Conservation (phyloP, 768 basidiomycete genomes). For the Pulveroboletus sp. region DNA sequence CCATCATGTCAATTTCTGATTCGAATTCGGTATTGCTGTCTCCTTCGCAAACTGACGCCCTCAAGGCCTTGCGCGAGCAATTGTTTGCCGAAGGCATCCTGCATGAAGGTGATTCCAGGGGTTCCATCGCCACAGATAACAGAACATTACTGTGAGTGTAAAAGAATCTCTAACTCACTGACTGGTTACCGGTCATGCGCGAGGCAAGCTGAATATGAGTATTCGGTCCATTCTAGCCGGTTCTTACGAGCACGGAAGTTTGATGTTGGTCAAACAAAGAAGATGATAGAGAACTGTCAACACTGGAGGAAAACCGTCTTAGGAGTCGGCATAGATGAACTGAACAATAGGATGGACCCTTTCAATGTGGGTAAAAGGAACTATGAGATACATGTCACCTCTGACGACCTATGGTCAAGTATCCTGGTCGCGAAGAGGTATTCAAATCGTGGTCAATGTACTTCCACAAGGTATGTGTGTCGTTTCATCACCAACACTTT, state of each 20-base stretch:
- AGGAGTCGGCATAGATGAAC: slow-evolving; percentile 59
- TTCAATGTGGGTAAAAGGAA: slow-evolving; percentile 51
- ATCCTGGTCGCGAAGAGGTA: slow-evolving; percentile 61
- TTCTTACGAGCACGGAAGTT: slow-evolving; percentile 73
- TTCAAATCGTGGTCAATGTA: slow-evolving; percentile 77
- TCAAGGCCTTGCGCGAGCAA: slow-evolving; percentile 49
- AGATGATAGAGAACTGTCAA: slow-evolving; percentile 63
- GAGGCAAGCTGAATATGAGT: neutral
- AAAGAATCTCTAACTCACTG: neutral
- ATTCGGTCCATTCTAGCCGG: slow-evolving; percentile 40
- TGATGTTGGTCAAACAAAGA: slow-evolving; percentile 51
- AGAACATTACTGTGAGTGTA: slow-evolving; percentile 52
- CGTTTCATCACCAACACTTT: neutral
- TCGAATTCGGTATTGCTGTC: slow-evolving; percentile 11
- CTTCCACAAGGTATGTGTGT: slow-evolving; percentile 59
- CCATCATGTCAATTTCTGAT: slow-evolving; percentile 12
- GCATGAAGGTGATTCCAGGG: slow-evolving; percentile 54
- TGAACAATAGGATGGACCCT: slow-evolving; percentile 59
- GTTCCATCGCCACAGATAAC: slow-evolving; percentile 57
- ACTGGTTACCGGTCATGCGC: neutral
- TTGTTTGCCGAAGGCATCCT: slow-evolving; percentile 50
- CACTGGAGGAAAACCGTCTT: slow-evolving; percentile 63
- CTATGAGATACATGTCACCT: neutral
- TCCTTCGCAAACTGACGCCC: slow-evolving; percentile 32
- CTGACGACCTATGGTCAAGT: slow-evolving; percentile 37